These are phyloP conservation scores for Nemophila menziesii DNA, from an alignment of 257 asterid genomes.

Conservation along the genomic window DNA sequence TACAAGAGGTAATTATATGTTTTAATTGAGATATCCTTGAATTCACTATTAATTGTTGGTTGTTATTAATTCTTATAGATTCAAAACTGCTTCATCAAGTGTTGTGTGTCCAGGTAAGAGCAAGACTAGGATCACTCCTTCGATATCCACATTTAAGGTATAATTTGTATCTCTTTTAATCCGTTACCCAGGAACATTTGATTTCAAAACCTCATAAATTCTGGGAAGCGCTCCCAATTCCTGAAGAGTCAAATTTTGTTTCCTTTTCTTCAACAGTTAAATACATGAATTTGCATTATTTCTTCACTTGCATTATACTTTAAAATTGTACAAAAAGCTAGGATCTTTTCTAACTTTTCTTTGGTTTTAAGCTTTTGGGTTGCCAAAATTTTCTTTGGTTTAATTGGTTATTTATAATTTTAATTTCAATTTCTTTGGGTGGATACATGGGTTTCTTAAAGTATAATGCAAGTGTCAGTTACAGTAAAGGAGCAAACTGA, in stretches of 20 bases:
- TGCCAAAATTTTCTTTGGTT: background rate
- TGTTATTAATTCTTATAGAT: slow-evolving; percentile 21
- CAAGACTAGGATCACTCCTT: slow-evolving; percentile 47
- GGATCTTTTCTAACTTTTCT: slow-evolving; percentile 5
- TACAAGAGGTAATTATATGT: slow-evolving; percentile 44
- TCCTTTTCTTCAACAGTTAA: background rate
- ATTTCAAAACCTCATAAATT: background rate
- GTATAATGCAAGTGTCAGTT: no score
- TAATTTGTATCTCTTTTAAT: slow-evolving; percentile 10
- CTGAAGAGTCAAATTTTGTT: background rate
- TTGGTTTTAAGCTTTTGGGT: slow-evolving; percentile 1
- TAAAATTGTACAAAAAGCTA: background rate
- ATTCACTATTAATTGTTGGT: background rate
- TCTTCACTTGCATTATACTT: slow-evolving; percentile 3
- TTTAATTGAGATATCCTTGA: background rate
- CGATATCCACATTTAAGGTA: slow-evolving; percentile 69
- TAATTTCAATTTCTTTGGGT: background rate
- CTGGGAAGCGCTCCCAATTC: background rate
- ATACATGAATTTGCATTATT: slow-evolving; percentile 1
- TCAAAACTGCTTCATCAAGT: slow-evolving; percentile 39
- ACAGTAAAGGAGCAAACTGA: no score
- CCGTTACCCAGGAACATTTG: background rate
- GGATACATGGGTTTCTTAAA: background rate
- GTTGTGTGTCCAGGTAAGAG: slow-evolving; percentile 71
- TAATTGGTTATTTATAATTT: background rate